Base-by-base conservation (phyloP, 2,329 filamentous ascomycete genomes). In the Claviceps pazoutovae region DNA sequence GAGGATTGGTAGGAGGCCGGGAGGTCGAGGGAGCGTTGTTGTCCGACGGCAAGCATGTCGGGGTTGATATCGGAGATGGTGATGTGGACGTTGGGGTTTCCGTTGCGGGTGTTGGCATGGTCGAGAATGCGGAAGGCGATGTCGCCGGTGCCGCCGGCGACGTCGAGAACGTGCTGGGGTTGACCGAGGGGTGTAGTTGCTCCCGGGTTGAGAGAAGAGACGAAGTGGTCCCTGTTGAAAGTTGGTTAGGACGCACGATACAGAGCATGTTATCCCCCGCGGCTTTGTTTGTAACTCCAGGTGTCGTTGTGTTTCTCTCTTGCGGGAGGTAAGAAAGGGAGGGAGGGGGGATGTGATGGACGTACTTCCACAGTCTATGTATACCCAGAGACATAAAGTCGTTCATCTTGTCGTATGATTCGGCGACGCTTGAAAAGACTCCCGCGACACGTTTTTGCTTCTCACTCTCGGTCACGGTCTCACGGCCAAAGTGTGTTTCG, bases 351-450 rank as follows among this genome's bases (percentile, higher is more conserved):
- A 46, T n/a, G 41, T 43, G 46, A 66, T 19, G 19, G 46, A 67
- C 75, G 48, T 59, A 79, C 79, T 84, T 98, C 93, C 93, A 98
- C 39, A 98, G 74, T 44, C 93, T 86, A 68, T 98, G 93, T 71
- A 95, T 90, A 51, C 93, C 93, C 47, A 98, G 80, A 7, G 93
- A 97, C 93, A 98, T 98, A 59, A 97, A 78, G 68, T 98, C 93
- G 72, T 98, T 98, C 93, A 98, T 98, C 56, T 84, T 85, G 69
- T 98, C 93, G 71, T 98, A 98, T 17, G 86, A 88, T 56, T 87
- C 83, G 59, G 93, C 93, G 42, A 98, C 93, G 58, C 86, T 96
- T 68, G 88, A 91, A 73, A 98, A 98, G 53, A 98, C 93, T 43
- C 80, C 82, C 54, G 86, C 86, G 42, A 96, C 90, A 75, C 72